Percentiles rank a stretch among this genome's conserved stretches.
Conservation (phyloP, 345 rosid species). For the Citrus inodora region DNA sequence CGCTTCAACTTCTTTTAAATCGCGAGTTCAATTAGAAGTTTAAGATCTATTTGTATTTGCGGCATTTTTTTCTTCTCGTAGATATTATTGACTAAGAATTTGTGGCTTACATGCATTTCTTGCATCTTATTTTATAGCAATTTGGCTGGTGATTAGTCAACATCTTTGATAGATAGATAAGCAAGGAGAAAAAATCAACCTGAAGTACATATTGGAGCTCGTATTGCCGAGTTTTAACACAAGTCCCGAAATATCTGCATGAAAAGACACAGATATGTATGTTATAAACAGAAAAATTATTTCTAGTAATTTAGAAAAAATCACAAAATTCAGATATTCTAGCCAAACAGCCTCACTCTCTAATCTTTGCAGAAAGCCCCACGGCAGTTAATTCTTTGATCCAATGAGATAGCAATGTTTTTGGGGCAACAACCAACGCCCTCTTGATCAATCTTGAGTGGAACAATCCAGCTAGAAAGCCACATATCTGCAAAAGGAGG, state of each 20-base stretch:
- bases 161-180: neutral
- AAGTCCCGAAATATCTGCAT: conserved; percentile 73
- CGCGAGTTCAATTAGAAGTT: neutral
- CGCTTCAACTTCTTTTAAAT: neutral
- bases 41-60: neutral
- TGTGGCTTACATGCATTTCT: neutral
- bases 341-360: conserved; percentile 61
- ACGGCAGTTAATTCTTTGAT: conserved; percentile 83
- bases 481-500: conserved; percentile 62
- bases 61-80: neutral
- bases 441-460: conserved; percentile 75
- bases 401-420: conserved; percentile 94
- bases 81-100: neutral
- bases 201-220: conserved; percentile 82
- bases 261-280: conserved; percentile 2
- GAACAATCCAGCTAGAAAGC: conserved; percentile 89
- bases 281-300: neutral
- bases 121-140: neutral
- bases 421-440: conserved; percentile 87
- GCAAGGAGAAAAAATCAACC: conserved; percentile 38
- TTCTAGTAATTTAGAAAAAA: neutral
- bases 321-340: conserved; percentile 7
- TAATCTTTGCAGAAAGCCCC: conserved; percentile 78
- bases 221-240: conserved; percentile 73
- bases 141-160: neutral